Evolutionary conservation across 768 basidiomycete species (phyloP).

Genomic region (Phaeotremella fagi): DNA sequence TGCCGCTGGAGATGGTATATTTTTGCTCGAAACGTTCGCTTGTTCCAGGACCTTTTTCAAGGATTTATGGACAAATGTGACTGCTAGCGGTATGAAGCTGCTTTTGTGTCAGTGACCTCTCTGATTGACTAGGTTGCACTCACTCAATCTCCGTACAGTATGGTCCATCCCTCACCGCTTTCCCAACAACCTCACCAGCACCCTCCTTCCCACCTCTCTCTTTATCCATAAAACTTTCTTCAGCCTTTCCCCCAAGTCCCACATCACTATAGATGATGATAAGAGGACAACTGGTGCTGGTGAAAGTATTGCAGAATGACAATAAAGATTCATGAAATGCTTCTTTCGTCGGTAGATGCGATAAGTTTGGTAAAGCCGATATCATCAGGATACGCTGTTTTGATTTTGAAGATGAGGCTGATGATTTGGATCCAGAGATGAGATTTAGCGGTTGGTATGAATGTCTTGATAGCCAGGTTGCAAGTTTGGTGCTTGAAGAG

Average conservation of each 20-base stretch:
- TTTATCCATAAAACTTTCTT: constrained; percentile 54
- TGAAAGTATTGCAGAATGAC: constrained; percentile 53
- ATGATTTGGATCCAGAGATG: neutral
- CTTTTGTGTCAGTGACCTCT: neutral
- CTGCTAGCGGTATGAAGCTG: constrained; percentile 89
- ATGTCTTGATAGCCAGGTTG: constrained; percentile 63
- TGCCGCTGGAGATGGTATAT: constrained; percentile 59
- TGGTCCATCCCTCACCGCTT: constrained; percentile 63
- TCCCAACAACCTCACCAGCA: constrained; percentile 61
- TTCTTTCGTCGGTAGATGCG: constrained; percentile 63
- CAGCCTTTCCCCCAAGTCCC: constrained; percentile 66
- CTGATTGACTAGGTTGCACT: constrained; percentile 29
- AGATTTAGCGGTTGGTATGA: constrained; percentile 33
- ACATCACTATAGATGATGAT: constrained; percentile 79
- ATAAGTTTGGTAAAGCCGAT: constrained; percentile 86
- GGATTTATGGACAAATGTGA: constrained; percentile 75
- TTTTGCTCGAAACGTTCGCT: constrained; percentile 52
- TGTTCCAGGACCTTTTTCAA: constrained; percentile 58
- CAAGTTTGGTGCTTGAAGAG: constrained; percentile 59
- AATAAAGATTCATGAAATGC: constrained; percentile 69
- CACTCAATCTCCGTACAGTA: constrained; percentile 78
- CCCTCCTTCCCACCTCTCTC: constrained; percentile 53
- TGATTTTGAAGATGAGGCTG: constrained; percentile 9
- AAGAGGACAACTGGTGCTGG: constrained; percentile 56
- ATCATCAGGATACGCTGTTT: constrained; percentile 66